A percentile compares a stretch with the other conserved stretches of the same genome.
These are phyloP conservation scores for Mikania micrantha DNA, from an alignment of 129 eudicot species.

Conservation along the genomic window DNA sequence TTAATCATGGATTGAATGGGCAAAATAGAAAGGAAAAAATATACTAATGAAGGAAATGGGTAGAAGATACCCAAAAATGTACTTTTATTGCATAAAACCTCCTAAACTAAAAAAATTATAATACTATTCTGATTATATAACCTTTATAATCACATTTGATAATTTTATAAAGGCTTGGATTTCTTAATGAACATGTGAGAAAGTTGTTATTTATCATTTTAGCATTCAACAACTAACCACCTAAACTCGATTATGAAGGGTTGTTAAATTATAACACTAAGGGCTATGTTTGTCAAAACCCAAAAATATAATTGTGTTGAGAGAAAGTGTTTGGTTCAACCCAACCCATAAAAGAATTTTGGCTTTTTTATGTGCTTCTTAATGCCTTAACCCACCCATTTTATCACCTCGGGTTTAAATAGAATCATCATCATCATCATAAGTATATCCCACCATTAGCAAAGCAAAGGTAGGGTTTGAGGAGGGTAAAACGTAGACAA, in stretches of 20 bases:
- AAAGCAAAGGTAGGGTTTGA: too few species aligned
- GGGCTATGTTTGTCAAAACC: background rate
- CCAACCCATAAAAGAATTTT: background rate
- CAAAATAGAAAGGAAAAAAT: background rate
- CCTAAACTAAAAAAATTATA: background rate
- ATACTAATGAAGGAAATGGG: background rate
- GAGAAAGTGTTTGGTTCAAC: background rate
- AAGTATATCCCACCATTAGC: too few species aligned
- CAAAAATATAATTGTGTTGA: background rate
- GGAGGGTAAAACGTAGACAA: too few species aligned
- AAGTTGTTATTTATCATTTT: background rate
- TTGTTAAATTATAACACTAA: background rate
- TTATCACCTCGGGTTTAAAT: background rate
- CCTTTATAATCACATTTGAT: background rate
- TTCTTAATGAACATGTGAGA: too few species aligned
- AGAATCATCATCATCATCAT: too few species aligned
- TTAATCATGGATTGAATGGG: background rate
- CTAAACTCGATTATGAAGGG: background rate
- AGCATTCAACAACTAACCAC: background rate
- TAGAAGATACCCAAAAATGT: background rate
- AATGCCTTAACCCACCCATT: background rate
- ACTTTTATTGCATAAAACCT: background rate
- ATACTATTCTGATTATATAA: background rate
- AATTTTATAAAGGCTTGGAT: too few species aligned
- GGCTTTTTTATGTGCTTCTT: background rate